Percentiles rank a stretch among this genome's conserved stretches.
Evolutionary conservation across 1,284 basidiomycete genomes (phyloP).

Genomic region (Cerrena zonata): DNA sequence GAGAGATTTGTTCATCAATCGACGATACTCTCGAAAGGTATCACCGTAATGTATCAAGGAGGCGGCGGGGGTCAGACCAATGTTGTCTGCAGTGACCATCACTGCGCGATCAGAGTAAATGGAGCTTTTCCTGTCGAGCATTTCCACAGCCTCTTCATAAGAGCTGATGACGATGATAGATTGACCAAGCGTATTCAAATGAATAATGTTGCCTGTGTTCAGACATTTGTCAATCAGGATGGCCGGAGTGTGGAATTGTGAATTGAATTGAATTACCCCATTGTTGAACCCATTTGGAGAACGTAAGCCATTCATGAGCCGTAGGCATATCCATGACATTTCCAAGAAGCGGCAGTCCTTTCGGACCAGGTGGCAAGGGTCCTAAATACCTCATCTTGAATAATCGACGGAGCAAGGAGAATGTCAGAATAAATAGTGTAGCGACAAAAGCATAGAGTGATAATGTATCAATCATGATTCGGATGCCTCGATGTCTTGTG

Average conservation of each 20-base stretch:
- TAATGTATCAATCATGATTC: no score
- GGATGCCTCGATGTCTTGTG: no score
- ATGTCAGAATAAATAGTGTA: no score
- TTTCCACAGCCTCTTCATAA: constrained; percentile 24
- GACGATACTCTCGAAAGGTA: no score
- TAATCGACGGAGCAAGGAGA: constrained; percentile 1
- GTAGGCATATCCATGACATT: constrained; percentile 27
- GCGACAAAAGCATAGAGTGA: no score
- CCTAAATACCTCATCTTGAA: constrained; percentile 15
- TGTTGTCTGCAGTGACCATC: no score
- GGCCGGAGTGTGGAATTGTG: no score
- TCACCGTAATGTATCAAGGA: no score
- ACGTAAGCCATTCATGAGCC: constrained; percentile 28
- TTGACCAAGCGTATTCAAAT: constrained; percentile 26
- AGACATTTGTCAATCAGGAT: no score
- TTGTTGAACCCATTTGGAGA: constrained; percentile 30
- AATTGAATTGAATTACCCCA: no score
- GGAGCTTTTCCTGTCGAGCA: constrained; percentile 26
- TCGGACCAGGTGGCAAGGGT: constrained; percentile 30
- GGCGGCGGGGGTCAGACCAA: no score
- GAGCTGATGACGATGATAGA: constrained; percentile 28
- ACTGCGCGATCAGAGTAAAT: constrained; percentile 40
- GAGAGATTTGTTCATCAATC: no score
- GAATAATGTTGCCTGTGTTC: constrained; percentile 27
- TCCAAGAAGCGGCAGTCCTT: constrained; percentile 25